Evolutionary conservation across 2,329 filamentous ascomycete species (phyloP).

Genomic region (Tolypocladium amazonense): DNA sequence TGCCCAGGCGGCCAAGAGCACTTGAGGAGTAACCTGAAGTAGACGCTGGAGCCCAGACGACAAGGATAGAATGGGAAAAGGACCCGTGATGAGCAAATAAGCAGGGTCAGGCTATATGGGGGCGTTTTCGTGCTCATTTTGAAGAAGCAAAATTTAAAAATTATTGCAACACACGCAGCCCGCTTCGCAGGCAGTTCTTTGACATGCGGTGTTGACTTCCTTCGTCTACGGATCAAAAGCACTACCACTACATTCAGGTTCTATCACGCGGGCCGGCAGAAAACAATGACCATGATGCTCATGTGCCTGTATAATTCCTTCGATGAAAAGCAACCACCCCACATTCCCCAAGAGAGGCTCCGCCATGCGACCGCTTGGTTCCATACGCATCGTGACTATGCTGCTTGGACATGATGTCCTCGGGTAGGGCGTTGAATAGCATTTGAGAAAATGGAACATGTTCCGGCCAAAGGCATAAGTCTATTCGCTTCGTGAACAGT

Average conservation of each 20-base stretch:
- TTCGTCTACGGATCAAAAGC: not conserved
- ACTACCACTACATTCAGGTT: not conserved
- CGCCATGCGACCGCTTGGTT: not conserved
- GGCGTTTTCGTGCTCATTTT: not conserved
- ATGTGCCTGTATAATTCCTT: not conserved
- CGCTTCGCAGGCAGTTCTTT: not conserved
- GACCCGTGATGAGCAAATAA: not conserved
- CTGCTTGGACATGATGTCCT: too few relatives aligned
- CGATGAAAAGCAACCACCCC: not conserved
- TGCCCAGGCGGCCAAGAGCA: slow-evolving; percentile 36
- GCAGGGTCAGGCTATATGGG: not conserved
- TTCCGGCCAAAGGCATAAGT: not conserved
- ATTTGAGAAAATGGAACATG: not conserved
- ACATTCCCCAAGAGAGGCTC: not conserved
- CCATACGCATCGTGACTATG: not conserved
- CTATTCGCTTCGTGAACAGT: not conserved
- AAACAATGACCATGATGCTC: not conserved
- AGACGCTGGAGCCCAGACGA: not conserved
- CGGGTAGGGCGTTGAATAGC: too few relatives aligned
- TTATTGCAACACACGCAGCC: not conserved
- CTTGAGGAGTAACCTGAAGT: not conserved
- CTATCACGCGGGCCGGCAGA: not conserved
- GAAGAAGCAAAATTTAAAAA: not conserved
- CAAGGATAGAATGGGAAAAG: not conserved
- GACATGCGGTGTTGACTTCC: not conserved